phyloP scores from a whole-genome alignment of 805 yeast genomes.

The Candida manassasensis region DNA sequence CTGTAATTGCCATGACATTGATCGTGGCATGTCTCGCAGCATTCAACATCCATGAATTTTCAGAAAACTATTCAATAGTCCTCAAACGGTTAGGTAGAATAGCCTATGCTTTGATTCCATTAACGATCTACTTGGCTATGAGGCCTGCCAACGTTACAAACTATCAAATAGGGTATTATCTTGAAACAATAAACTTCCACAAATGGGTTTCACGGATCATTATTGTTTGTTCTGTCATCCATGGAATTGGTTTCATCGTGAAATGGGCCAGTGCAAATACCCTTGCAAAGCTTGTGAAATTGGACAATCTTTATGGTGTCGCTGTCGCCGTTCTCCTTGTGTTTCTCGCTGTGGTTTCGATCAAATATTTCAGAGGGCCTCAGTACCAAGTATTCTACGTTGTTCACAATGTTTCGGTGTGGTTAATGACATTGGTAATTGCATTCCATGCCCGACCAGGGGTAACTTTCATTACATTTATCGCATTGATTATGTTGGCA shows the following conservation, averaged over 20 bases:
- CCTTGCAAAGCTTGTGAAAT: conserved; percentile 20
- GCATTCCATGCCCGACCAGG: conserved; percentile 71
- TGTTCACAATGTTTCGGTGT: conserved; percentile 49
- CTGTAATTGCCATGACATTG: conserved; percentile 31
- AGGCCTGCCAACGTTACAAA: conserved; percentile 41
- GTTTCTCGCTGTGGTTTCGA: conserved; percentile 40
- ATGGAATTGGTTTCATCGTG: conserved; percentile 47
- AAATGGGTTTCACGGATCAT: conserved; percentile 68
- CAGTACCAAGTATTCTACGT: conserved; percentile 53
- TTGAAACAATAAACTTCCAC: conserved; percentile 54
- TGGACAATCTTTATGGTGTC: conserved; percentile 49
- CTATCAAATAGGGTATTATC: conserved; percentile 38
- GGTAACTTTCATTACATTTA: conserved; percentile 26
- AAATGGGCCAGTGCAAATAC: conserved; percentile 44
- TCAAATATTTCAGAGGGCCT: conserved; percentile 45
- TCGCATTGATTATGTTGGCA: conserved; percentile 20
- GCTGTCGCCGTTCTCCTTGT: conserved; percentile 32
- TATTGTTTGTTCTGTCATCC: conserved; percentile 41
- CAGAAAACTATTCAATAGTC: conserved; percentile 29
- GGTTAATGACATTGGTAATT: conserved; percentile 41
- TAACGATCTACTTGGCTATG: conserved; percentile 51
- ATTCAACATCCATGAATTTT: conserved; percentile 29
- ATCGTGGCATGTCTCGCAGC: conserved; percentile 25
- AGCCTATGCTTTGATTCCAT: conserved; percentile 52
- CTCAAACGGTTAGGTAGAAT: conserved; percentile 60